These are phyloP conservation scores for Fusarium sp. DNA, from an alignment of 2,329 filamentous ascomycete genomes.

Conservation along the genomic window DNA sequence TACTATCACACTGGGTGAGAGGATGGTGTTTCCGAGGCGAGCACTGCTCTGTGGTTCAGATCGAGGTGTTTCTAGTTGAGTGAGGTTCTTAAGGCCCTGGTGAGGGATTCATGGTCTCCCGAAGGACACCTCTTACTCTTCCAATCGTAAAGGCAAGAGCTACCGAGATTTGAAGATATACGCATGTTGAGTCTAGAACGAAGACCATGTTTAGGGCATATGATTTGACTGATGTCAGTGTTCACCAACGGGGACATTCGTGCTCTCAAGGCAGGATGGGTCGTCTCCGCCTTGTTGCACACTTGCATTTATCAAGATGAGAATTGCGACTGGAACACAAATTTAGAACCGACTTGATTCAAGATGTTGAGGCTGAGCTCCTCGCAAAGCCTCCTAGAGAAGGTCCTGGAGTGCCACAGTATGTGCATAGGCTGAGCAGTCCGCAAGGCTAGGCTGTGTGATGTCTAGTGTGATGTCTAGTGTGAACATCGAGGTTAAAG, in stretches of 20 bases:
- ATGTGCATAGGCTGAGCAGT: neutral
- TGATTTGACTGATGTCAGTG: neutral
- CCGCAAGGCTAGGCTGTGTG: neutral
- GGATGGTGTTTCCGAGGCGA: neutral
- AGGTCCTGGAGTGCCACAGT: neutral
- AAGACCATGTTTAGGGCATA: neutral
- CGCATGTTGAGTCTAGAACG: neutral
- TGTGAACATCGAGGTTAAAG: neutral
- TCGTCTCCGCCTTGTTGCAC: neutral
- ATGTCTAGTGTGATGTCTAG: neutral
- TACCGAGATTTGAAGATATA: neutral
- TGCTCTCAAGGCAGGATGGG: neutral
- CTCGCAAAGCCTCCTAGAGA: neutral
- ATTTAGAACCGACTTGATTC: neutral
- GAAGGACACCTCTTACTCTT: neutral
- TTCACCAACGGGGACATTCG: neutral
- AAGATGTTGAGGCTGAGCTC: neutral
- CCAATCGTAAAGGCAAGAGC: neutral
- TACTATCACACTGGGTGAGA: neutral
- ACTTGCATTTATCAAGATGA: neutral
- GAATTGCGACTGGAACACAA: neutral
- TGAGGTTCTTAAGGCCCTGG: neutral
- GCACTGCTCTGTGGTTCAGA: neutral
- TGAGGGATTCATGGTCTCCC: neutral
- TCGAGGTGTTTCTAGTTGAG: neutral